Conservation (phyloP, 768 basidiomycete genomes). For the Lyophyllum semitale region DNA sequence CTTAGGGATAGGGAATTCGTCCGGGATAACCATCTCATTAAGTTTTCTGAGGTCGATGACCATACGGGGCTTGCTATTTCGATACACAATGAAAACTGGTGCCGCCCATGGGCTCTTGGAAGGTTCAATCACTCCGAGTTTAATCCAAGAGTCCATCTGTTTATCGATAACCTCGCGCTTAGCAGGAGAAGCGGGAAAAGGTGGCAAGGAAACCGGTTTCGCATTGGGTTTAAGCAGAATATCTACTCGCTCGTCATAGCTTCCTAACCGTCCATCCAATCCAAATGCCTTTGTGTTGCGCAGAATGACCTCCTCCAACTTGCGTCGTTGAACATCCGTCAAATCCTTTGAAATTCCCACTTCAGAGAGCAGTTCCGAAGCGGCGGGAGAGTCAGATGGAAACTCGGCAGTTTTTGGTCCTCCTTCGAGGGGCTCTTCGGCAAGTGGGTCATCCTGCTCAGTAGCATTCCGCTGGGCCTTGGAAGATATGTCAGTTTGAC, state of each 20-base stretch:
- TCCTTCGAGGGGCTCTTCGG: conserved; percentile 22
- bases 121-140: conserved; percentile 37
- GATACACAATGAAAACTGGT: too few species aligned
- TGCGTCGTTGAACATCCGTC: neutral
- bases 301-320: conserved; percentile 18
- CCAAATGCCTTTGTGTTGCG: neutral
- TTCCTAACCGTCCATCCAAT: neutral
- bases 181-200: conserved; percentile 24
- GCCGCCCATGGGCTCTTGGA: conserved; percentile 42
- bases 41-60: conserved; percentile 11
- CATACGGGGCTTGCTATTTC: too few species aligned
- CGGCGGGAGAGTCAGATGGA: conserved; percentile 14
- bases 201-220: conserved; percentile 27
- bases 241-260: conserved; percentile 21
- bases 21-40: neutral
- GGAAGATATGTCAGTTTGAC: neutral
- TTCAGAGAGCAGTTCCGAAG: neutral
- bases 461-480: neutral
- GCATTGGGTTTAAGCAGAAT: conserved; percentile 25
- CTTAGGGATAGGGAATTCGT: conserved; percentile 1
- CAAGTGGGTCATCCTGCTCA: conserved; percentile 13
- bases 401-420: conserved; percentile 29
- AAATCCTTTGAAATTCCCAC: neutral
- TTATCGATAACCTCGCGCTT: conserved; percentile 29
- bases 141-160: conserved; percentile 32